phyloP scores from a whole-genome alignment of 2,329 filamentous ascomycete species.

The Penicillium vulpinum region DNA sequence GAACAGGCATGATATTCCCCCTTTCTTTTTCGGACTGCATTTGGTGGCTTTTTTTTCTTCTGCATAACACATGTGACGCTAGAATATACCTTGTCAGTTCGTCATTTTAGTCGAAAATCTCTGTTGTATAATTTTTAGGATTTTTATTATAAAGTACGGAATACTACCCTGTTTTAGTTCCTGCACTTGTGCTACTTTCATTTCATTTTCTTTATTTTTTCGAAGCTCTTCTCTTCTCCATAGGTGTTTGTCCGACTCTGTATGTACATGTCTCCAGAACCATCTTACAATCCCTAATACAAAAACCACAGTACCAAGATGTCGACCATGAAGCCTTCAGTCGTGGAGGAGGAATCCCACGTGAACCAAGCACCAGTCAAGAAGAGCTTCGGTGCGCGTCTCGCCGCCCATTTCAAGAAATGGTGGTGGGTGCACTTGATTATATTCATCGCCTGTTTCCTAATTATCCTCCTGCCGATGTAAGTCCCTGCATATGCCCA shows the following conservation, averaged over 20 bases:
- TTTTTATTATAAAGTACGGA: neutral
- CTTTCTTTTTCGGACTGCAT: neutral
- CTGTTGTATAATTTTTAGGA: too few species aligned
- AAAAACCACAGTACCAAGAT: slow-evolving; percentile 11
- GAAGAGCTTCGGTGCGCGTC: slow-evolving; percentile 27
- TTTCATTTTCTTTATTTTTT: neutral
- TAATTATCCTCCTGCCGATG: slow-evolving; percentile 59
- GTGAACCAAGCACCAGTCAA: slow-evolving; percentile 14
- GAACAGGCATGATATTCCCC: neutral
- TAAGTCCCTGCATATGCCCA: too few species aligned
- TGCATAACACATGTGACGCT: slow-evolving; percentile 4
- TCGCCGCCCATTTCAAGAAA: slow-evolving; percentile 40
- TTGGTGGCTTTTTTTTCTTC: neutral
- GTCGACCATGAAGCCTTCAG: slow-evolving; percentile 25
- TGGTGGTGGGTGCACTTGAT: slow-evolving; percentile 59
- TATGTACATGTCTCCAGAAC: neutral
- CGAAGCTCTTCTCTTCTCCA: neutral
- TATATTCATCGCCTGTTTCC: slow-evolving; percentile 50
- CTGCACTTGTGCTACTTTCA: neutral
- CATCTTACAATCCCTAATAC: neutral
- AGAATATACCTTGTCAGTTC: neutral
- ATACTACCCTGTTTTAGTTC: neutral
- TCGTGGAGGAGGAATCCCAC: slow-evolving; percentile 23
- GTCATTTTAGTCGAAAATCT: neutral
- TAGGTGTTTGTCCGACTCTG: neutral